Percentiles rank a stretch among this genome's conserved stretches.
Evolutionary conservation across 495 filamentous ascomycete species (phyloP).

Genomic region (Apodospora peruviana): DNA sequence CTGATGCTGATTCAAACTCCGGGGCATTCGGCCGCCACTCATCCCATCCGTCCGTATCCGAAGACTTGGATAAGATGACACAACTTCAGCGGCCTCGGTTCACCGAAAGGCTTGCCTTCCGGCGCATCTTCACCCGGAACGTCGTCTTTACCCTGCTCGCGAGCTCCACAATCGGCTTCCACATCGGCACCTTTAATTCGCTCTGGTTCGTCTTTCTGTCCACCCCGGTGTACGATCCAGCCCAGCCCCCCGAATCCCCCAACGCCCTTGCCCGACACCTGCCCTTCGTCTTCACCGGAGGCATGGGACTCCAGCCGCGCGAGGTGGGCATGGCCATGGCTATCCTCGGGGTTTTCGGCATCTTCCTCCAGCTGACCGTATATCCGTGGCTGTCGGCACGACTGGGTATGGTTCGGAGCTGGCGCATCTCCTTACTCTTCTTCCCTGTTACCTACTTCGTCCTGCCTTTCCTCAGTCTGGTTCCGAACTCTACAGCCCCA

Average conservation of each 20-base stretch:
- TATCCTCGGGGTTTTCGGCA: conserved; percentile 71
- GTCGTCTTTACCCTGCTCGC: conserved; percentile 59
- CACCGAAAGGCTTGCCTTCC: conserved; percentile 54
- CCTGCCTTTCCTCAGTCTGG: conserved; percentile 65
- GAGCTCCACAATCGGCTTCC: conserved; percentile 66
- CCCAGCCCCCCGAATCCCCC: conserved; percentile 21
- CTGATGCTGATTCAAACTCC: too few species aligned
- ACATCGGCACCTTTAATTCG: conserved; percentile 78
- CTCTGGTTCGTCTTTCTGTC: conserved; percentile 83
- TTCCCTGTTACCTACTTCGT: conserved; percentile 72
- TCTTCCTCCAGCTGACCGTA: conserved; percentile 68
- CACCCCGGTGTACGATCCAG: conserved; percentile 61
- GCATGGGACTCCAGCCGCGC: conserved; percentile 68
- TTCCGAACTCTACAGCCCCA: conserved; percentile 56
- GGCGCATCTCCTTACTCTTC: conserved; percentile 60
- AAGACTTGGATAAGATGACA: background rate
- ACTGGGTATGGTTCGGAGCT: conserved; percentile 64
- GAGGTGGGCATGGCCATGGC: conserved; percentile 74
- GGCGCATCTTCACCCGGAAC: conserved; percentile 74
- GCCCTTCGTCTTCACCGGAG: conserved; percentile 74
- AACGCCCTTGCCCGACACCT: conserved; percentile 37
- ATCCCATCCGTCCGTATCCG: too few species aligned
- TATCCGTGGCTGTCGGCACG: conserved; percentile 64
- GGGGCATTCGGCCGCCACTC: too few species aligned
- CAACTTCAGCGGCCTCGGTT: conserved; percentile 23